Evolutionary conservation across 805 yeast genomes (phyloP), one percentile per base, ranked within the genome.

Genomic region (Candida insectalens): DNA sequence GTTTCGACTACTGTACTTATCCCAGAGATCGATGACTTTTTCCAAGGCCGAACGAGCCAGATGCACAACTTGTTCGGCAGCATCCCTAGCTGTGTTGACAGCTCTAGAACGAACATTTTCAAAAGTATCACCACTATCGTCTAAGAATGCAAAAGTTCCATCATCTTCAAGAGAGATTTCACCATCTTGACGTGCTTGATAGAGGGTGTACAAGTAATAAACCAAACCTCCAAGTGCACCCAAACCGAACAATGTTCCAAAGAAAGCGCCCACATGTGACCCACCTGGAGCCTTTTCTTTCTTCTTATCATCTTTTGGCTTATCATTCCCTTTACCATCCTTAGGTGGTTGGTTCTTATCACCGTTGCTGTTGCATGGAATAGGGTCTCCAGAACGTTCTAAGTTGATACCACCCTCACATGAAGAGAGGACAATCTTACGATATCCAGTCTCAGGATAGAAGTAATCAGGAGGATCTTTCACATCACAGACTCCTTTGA

Each of bases 361-460:
- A 2, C 96, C 96, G 6, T 95, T 95, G 2, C 96, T 96, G 6
- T 95, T 95, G 53, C 97, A 88, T 7, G 96, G 73, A 27, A 57
- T 60, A 12, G 79, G 65, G 19, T 62, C 68, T 13, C 34, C 36
- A 38, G 69, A 65, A 19, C 65, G 62, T 48, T 81, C 95, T 36
- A 81, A 68, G 34, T 68, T 62, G 37, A 69, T 58, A 6, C 96
- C 96, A 17, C 85, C 94, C 28, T 58, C 68, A 62, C 96, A 88
- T 0, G 95, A 80, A 2, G 89, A 76, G 28, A 82, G 53, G 1
- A 95, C 88, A 23, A 85, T 70, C 47, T 71, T 72, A 53, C 96
- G 73, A 57, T 89, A 88, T 1, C 96, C 96, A 1, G 96, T 83
- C 12, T 94, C 81, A 38, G 72, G 72, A 59, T 72, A 81, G 54